These are phyloP conservation scores for Coprinellus aureogranulatus DNA, from an alignment of 768 basidiomycete species.

Conservation along the genomic window DNA sequence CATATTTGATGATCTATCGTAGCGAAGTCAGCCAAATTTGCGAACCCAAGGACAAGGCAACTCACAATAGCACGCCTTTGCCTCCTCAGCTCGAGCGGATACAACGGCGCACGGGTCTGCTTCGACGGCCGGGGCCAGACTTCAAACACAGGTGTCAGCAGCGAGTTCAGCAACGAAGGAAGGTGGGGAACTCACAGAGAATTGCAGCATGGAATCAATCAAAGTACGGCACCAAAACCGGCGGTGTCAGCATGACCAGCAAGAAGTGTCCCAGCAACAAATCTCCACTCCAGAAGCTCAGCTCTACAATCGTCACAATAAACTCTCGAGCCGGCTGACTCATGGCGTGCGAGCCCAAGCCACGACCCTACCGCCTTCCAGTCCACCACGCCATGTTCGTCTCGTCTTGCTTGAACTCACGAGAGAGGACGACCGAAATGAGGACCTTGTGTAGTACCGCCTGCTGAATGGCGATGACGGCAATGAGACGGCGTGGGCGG, in stretches of 20 bases:
- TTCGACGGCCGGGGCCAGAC: slow-evolving; percentile 96
- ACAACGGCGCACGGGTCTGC: slow-evolving; percentile 90
- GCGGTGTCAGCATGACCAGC: slow-evolving; percentile 86
- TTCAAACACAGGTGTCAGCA: slow-evolving; percentile 29
- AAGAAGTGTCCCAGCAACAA: slow-evolving; percentile 85
- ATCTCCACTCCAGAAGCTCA: slow-evolving; percentile 94
- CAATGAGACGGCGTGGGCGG: slow-evolving; percentile 89
- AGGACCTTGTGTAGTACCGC: slow-evolving; percentile 91
- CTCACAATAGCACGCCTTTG: slow-evolving; percentile 88
- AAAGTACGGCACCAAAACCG: slow-evolving; percentile 86
- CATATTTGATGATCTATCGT: slow-evolving; percentile 77
- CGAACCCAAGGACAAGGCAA: slow-evolving; percentile 13
- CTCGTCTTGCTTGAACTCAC: slow-evolving; percentile 99
- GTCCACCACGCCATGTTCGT: slow-evolving; percentile 99
- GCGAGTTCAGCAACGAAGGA: slow-evolving; percentile 1
- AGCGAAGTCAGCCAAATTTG: slow-evolving; percentile 11
- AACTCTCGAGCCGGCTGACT: slow-evolving; percentile 98
- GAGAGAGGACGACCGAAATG: slow-evolving; percentile 89
- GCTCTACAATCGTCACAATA: slow-evolving; percentile 94
- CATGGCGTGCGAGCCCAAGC: slow-evolving; percentile 86
- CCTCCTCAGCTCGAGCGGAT: slow-evolving; percentile 83
- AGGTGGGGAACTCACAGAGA: slow-evolving; percentile 65
- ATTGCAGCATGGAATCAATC: slow-evolving; percentile 89
- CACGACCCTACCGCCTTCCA: slow-evolving; percentile 94
- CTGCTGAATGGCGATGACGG: slow-evolving; percentile 88